Evolutionary conservation across 495 filamentous ascomycete species (phyloP).

Genomic region (Apodospora peruviana): DNA sequence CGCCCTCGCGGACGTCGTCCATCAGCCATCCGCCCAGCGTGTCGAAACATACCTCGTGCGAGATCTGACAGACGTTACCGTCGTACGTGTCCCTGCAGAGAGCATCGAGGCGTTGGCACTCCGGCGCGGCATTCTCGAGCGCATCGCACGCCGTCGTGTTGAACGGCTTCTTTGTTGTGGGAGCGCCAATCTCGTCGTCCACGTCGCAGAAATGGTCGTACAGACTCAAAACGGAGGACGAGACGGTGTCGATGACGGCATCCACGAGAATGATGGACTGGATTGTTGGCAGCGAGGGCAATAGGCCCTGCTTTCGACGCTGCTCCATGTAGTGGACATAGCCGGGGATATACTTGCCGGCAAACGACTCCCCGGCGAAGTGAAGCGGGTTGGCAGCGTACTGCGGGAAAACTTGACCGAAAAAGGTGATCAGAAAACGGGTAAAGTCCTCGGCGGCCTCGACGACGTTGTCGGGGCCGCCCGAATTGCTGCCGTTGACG

Average conservation of each 20-base stretch:
- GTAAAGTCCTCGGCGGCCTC: not conserved
- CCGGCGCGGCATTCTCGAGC: not conserved
- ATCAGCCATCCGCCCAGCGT: not conserved
- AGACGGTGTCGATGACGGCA: not conserved
- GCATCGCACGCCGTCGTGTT: conserved; percentile 1
- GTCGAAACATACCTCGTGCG: not conserved
- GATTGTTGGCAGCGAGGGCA: not conserved
- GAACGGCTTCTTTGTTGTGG: not conserved
- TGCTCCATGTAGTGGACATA: not conserved
- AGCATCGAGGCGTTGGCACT: not conserved
- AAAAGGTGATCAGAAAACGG: not conserved
- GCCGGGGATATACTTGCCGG: not conserved
- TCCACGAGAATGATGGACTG: conserved; percentile 2
- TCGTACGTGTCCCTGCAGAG: not conserved
- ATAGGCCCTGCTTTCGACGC: not conserved
- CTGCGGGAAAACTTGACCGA: not conserved
- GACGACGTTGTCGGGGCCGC: not conserved
- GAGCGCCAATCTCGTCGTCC: not conserved
- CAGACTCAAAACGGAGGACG: not conserved
- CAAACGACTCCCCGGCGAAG: conserved; percentile 3
- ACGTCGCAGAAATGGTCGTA: conserved; percentile 3
- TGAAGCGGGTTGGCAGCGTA: not conserved
- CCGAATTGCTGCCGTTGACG: not conserved
- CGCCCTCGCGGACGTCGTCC: not conserved
- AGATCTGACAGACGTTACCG: not conserved